These are phyloP conservation scores for Cladophialophora immunda DNA, from an alignment of 2,329 filamentous ascomycete genomes.

Conservation along the genomic window DNA sequence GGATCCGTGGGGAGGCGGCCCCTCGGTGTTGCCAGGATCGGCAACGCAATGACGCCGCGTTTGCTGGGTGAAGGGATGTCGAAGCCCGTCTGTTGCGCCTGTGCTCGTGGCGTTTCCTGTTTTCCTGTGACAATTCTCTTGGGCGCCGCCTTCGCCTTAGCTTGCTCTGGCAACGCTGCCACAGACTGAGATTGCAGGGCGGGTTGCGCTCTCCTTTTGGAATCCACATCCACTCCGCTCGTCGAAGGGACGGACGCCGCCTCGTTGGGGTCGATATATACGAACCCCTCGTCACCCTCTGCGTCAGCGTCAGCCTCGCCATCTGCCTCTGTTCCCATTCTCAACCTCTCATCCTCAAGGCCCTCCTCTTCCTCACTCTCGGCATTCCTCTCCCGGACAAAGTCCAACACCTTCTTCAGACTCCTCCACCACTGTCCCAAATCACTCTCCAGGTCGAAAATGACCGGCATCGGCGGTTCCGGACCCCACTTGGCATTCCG, in stretches of 20 bases:
- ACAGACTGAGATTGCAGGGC: background rate
- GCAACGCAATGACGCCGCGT: slow-evolving; percentile 1
- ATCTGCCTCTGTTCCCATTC: background rate
- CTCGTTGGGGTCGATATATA: slow-evolving; percentile 3
- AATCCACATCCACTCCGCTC: background rate
- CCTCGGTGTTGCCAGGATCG: background rate
- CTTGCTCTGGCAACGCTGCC: background rate
- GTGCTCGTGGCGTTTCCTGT: background rate
- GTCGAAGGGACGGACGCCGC: background rate
- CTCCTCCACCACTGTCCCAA: slow-evolving; percentile 31
- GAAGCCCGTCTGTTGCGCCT: slow-evolving; percentile 14
- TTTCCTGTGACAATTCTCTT: background rate
- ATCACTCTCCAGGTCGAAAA: slow-evolving; percentile 34
- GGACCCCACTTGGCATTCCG: slow-evolving; percentile 29
- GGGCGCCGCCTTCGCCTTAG: background rate
- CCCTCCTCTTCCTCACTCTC: slow-evolving; percentile 9
- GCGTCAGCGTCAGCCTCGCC: background rate
- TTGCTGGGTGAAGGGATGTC: slow-evolving; percentile 7
- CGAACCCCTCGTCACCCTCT: slow-evolving; percentile 10
- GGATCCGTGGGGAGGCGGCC: background rate
- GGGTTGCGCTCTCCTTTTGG: background rate
- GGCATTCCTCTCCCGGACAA: slow-evolving; percentile 28
- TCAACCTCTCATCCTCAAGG: background rate
- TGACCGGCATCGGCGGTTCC: slow-evolving; percentile 38
- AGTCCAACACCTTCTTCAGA: slow-evolving; percentile 26